Evolutionary conservation across 768 basidiomycete genomes (phyloP).

Genomic region (Clitopilus passeckerianus): DNA sequence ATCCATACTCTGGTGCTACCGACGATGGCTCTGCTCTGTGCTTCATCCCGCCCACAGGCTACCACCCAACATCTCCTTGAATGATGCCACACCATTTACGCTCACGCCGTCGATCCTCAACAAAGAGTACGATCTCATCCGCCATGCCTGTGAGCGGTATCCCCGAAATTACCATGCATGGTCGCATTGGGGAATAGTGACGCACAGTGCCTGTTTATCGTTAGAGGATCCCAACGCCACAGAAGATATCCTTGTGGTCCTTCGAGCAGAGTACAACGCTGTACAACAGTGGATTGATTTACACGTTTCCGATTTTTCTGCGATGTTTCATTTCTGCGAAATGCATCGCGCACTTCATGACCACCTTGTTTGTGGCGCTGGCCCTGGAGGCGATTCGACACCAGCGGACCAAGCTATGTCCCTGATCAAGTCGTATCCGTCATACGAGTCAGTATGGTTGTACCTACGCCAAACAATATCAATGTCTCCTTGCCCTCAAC

Average conservation of each 20-base stretch:
- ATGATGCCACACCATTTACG: slow-evolving; percentile 20
- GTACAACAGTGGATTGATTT: slow-evolving; percentile 49
- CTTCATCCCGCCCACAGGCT: slow-evolving; percentile 17
- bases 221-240: slow-evolving; percentile 9
- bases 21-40: slow-evolving; percentile 54
- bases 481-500: neutral
- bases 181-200: slow-evolving; percentile 53
- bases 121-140: slow-evolving; percentile 44
- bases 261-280: slow-evolving; percentile 31
- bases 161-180: slow-evolving; percentile 76
- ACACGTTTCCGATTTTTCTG: slow-evolving; percentile 68
- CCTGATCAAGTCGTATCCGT: slow-evolving; percentile 46
- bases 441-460: slow-evolving; percentile 62
- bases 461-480: slow-evolving; percentile 35
- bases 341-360: slow-evolving; percentile 26
- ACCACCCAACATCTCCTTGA: slow-evolving; percentile 3
- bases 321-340: slow-evolving; percentile 48
- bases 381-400: slow-evolving; percentile 3
- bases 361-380: slow-evolving; percentile 1
- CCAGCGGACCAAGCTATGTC: slow-evolving; percentile 38
- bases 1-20: slow-evolving; percentile 65
- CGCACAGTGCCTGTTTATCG: slow-evolving; percentile 25
- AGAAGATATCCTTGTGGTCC: slow-evolving; percentile 21
- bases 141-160: slow-evolving; percentile 53
- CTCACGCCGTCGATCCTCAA: slow-evolving; percentile 31